Evolutionary conservation across 2,329 filamentous ascomycete species (phyloP), one percentile per base, ranked within the genome.

Genomic region (Metarhizium brunneum): DNA sequence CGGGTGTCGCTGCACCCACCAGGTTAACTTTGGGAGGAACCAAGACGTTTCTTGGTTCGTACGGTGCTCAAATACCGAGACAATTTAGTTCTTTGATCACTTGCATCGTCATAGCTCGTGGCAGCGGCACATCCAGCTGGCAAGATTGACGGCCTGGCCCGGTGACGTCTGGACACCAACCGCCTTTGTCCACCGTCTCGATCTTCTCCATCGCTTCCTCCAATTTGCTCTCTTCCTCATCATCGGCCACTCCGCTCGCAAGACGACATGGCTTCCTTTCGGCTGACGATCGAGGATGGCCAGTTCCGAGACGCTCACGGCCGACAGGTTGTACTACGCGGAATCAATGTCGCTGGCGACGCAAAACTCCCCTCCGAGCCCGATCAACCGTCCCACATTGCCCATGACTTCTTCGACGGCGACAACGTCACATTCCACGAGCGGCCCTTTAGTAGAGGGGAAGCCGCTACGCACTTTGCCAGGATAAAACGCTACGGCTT

Each of bases 261-360:
- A 40, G 6, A 53, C 43, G 55, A 13, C 61, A 96, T 95, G 90
- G 76, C 86, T 58, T 76, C 83, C 25, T 81, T 92, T 53, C 85
- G 88, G 54, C 78, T 99, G 52, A 84, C 82, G 29, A 92, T 99
- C 64, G 90, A 96, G 65, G 87, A 94, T 61, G 85, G 84, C 59
- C 84, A 84, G 62, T 96, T 99, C 72, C 84, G 89, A 59, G 95
- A 99, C 69, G 69, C 76, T 14, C 75, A 90, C 61, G 87, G 91
- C 61, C 86, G 94, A 59, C 88, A 97, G 72, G 83, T 99, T 56
- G 87, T 90, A 2, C 78, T 99, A 48, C 86, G 94, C 60, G 94
- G 94, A 61, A 96, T 99, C 76, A 99, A 99, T 67, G 82, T 95
- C 59, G 91, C 92, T 42, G 90, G 84, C 60, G 92, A 97, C 67